These are phyloP conservation scores for Coffea eugenioides DNA, from an alignment of 257 asterid genomes.

Conservation along the genomic window DNA sequence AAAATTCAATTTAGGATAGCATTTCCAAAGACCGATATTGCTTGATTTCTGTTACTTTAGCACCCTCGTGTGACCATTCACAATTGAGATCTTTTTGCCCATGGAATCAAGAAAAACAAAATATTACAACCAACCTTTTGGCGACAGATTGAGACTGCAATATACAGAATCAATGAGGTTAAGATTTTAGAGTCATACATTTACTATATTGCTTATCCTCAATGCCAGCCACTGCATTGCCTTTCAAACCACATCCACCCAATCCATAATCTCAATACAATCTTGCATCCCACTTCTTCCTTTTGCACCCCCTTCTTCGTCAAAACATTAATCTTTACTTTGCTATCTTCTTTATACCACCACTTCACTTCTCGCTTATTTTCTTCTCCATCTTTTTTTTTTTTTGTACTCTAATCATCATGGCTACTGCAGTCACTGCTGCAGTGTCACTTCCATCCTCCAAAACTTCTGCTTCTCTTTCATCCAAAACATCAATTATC, in stretches of 20 bases:
- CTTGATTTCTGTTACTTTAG: neutral
- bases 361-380: slow-evolving; percentile 12
- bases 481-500: slow-evolving; percentile 53
- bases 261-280: slow-evolving; percentile 20
- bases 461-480: slow-evolving; percentile 58
- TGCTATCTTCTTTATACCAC: neutral
- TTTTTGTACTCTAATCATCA: slow-evolving; percentile 20
- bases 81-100: neutral
- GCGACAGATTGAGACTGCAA: slow-evolving; percentile 20
- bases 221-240: slow-evolving; percentile 28
- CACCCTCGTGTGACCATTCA: neutral
- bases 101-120: neutral
- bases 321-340: neutral
- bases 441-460: slow-evolving; percentile 89
- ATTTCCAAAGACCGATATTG: neutral
- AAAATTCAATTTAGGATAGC: too few relatives aligned
- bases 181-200: slow-evolving; percentile 14
- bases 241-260: slow-evolving; percentile 29
- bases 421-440: slow-evolving; percentile 96
- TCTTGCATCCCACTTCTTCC: neutral
- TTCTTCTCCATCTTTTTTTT: slow-evolving; percentile 9
- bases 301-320: neutral
- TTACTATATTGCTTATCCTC: slow-evolving; percentile 26
- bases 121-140: neutral
- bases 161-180: neutral